Base-by-base conservation (phyloP, 1,139 yeast species). In the Geotrichum klebahnii region DNA sequence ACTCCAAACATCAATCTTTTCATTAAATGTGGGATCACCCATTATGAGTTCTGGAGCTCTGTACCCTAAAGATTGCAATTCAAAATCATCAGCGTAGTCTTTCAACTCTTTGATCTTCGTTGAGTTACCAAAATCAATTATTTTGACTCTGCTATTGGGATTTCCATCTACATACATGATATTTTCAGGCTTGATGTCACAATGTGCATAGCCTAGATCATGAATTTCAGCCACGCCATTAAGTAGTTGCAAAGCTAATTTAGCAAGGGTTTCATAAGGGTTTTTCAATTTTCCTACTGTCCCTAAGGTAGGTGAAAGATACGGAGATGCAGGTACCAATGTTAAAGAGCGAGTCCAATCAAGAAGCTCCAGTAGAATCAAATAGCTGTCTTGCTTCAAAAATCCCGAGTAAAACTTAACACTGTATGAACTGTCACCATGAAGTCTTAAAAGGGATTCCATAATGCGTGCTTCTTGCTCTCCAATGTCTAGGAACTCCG, bases 161-260 rank as follows among this genome's bases (percentile, higher is more conserved):
- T 49, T 50, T 20, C 56, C 53, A 17, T 46, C 45, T 16, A 42
- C 53, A 42, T 56, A 61, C 74, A 86, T 69, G 36, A 86, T 77
- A 63, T 86, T 86, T 64, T 86, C 95, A 1, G 95, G 95, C 65
- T 86, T 84, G 57, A 86, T 74, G 64, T 86, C 95, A 66, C 95
- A 85, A 61, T 86, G 95, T 57, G 76, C 84, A 6, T 84, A 76
- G 32, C 78, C 76, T 38, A 73, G 70, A 6, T 74, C 69, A 55
- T 81, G 82, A 14, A 60, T 48, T 24, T 58, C 61, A 10, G 48
- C 55, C 19, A 61, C 44, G 9, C 59, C 61, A 9, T 55, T 36
- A n/a, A 61, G 51, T 16, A 61, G 41, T 50, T 61, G 64, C 19
- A 57, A 38, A 1, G 61, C 57, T n/a, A 60, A 44, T 32, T 59